Conservation (phyloP, 192 early-diverging fungal genomes). For the Gamsiella multidivaricata region DNA sequence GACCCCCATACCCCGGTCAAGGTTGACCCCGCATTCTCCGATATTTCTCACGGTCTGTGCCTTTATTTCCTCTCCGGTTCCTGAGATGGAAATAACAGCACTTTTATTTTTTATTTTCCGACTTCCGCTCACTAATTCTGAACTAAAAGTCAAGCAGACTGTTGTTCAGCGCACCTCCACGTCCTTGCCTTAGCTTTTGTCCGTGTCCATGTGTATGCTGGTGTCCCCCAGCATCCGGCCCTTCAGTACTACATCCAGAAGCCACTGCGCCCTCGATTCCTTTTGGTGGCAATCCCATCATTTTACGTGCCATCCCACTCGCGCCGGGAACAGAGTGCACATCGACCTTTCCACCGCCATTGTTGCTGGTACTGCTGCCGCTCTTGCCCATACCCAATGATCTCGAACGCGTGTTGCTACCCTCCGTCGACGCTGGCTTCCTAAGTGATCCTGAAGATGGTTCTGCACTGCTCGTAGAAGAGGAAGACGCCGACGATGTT, state of each 20-base stretch:
- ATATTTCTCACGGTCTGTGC: constrained; percentile 17
- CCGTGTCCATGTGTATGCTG: constrained; percentile 16
- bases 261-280: constrained; percentile 44
- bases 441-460: constrained; percentile 1
- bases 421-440: background rate
- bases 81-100: background rate
- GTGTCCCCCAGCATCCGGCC: constrained; percentile 11
- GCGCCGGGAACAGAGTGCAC: constrained; percentile 48
- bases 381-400: constrained; percentile 4
- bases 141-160: constrained; percentile 43
- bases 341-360: constrained; percentile 15
- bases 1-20: background rate
- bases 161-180: constrained; percentile 7
- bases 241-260: constrained; percentile 31
- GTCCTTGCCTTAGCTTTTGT: too few species aligned
- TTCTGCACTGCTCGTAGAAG: constrained; percentile 4
- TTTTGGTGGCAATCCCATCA: constrained; percentile 45
- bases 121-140: too few species aligned
- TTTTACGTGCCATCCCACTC: constrained; percentile 46
- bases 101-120: background rate
- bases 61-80: too few species aligned
- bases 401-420: background rate
- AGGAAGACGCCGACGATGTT: background rate
- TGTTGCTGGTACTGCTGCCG: background rate
- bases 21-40: constrained; percentile 1